Evolutionary conservation across 257 asterid genomes (phyloP).

Genomic region (Plantago ovata): DNA sequence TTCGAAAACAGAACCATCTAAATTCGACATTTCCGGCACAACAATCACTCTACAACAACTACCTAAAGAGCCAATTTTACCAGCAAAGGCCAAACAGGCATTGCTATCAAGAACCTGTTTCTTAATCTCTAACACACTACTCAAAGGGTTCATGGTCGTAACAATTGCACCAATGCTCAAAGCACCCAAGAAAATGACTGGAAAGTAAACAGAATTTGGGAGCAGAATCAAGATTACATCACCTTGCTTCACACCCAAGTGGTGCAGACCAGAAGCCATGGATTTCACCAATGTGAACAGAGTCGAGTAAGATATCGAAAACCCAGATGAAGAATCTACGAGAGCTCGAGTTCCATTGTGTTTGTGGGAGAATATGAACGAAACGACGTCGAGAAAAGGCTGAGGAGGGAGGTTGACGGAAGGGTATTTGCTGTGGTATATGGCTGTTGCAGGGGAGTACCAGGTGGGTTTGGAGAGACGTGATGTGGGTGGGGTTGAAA

Average conservation of each 20-base stretch:
- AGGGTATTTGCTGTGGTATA: conserved; percentile 58
- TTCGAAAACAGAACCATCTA: conserved; percentile 28
- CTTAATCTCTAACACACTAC: conserved; percentile 53
- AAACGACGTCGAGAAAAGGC: conserved; percentile 64
- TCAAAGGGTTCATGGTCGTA: conserved; percentile 63
- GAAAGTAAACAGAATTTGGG: conserved; percentile 67
- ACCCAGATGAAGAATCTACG: conserved; percentile 63
- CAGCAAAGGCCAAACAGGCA: conserved; percentile 44
- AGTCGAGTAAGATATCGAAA: conserved; percentile 46
- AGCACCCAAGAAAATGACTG: conserved; percentile 56
- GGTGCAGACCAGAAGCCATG: conserved; percentile 65
- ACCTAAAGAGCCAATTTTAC: conserved; percentile 33
- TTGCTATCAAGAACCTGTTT: conserved; percentile 50
- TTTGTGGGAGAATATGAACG: conserved; percentile 64
- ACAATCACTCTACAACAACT: conserved; percentile 44
- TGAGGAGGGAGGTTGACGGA: conserved; percentile 43
- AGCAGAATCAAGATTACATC: conserved; percentile 59
- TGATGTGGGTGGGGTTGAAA: background rate
- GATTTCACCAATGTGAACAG: conserved; percentile 52
- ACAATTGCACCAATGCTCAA: conserved; percentile 62
- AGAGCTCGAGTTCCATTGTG: conserved; percentile 55
- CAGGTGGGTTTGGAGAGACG: conserved; percentile 28
- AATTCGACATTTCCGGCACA: conserved; percentile 38
- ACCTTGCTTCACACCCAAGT: conserved; percentile 56
- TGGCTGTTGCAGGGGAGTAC: conserved; percentile 65